Percentiles rank a stretch among this genome's conserved stretches.
Evolutionary conservation across 2,329 filamentous ascomycete genomes (phyloP).

Genomic region (Tetracladium maxilliforme): DNA sequence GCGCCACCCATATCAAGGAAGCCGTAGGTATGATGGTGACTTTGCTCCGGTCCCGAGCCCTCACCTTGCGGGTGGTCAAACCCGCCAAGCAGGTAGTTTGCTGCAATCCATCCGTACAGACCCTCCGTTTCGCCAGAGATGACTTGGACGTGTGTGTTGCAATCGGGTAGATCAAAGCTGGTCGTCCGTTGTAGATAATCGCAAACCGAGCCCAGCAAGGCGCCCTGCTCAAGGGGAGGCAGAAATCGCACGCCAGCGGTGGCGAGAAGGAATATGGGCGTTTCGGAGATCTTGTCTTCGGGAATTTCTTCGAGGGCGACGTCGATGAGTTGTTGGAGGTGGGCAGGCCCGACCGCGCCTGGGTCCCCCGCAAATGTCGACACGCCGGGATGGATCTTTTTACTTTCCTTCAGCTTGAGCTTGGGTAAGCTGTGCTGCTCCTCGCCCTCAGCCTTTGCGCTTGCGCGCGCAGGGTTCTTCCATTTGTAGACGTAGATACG

Average conservation of each 20-base stretch:
- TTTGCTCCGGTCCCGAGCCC: too few relatives aligned
- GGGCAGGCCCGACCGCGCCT: slow-evolving; percentile 62
- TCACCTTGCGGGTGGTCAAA: slow-evolving; percentile 68
- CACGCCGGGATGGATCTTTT: slow-evolving; percentile 87
- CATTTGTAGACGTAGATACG: slow-evolving; percentile 90
- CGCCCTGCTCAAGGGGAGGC: slow-evolving; percentile 54
- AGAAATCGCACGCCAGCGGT: slow-evolving; percentile 91
- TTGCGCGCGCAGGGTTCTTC: slow-evolving; percentile 60
- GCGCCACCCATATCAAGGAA: slow-evolving; percentile 98
- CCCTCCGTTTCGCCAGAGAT: slow-evolving; percentile 94
- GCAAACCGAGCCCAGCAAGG: slow-evolving; percentile 67
- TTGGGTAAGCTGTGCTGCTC: slow-evolving; percentile 59
- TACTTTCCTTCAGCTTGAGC: slow-evolving; percentile 74
- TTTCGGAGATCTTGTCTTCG: slow-evolving; percentile 59
- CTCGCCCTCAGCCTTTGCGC: slow-evolving; percentile 40
- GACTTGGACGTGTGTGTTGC: slow-evolving; percentile 76
- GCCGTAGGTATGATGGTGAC: slow-evolving; percentile 88
- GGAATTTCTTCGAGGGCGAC: slow-evolving; percentile 74
- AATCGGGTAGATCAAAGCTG: slow-evolving; percentile 78
- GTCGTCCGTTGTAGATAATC: slow-evolving; percentile 65
- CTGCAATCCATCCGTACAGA: slow-evolving; percentile 92
- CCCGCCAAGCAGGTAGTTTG: slow-evolving; percentile 85
- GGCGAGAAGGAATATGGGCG: slow-evolving; percentile 87
- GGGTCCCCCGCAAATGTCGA: slow-evolving; percentile 77
- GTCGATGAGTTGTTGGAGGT: slow-evolving; percentile 65